Evolutionary conservation across 805 yeast genomes (phyloP), one percentile per base, ranked within the genome.

Genomic region (Teunomyces aglyptinius): DNA sequence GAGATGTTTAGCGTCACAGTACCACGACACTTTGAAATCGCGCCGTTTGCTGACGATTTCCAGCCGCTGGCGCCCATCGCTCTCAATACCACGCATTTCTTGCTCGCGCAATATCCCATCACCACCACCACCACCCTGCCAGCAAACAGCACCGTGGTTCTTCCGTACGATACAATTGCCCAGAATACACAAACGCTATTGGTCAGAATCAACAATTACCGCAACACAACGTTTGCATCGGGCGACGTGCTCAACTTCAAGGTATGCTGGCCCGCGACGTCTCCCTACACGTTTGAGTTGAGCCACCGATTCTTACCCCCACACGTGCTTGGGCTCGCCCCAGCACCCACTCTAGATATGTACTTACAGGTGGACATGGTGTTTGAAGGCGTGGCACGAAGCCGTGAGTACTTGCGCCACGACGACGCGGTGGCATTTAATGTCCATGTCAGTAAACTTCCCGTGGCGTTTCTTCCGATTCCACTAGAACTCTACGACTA

Each of bases 251-350:
- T 68, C 5, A 57, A 54, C 43, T 50, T 64, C 20, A 68, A 68
- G 45, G 44, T 68, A 11, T 68, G 73, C 41, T 68, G 73, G 73
- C 71, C 73, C 3, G 69, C 73, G 0, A 65, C 60, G 0, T 38
- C 27, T 20, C 70, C 73, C 3, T 60, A 52, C 38, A 53, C 53
- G 15, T 63, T 68, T 33, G 38, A 36, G 4, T 22, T 68, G 1
- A 16, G 47, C 7, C 70, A 67, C 44, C 33, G 43, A 26, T 68
- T 63, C 45, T 11, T 60, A 3, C 48, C 58, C 31, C 35, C 55
- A 3, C 43, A 49, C 4, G 54, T 56, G 7, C 13, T 47, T 11
- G 39, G 41, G 1, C 24, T 16, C n/a, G 42, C 16, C 13, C 34
- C 20, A 1, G 40, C 31, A 5, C 22, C 19, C 1, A 12, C 20